A percentile compares a stretch with the other conserved stretches of the same genome.
phyloP scores from a whole-genome alignment of 495 filamentous ascomycete species.

The Symbiotaphrina buchneri region DNA sequence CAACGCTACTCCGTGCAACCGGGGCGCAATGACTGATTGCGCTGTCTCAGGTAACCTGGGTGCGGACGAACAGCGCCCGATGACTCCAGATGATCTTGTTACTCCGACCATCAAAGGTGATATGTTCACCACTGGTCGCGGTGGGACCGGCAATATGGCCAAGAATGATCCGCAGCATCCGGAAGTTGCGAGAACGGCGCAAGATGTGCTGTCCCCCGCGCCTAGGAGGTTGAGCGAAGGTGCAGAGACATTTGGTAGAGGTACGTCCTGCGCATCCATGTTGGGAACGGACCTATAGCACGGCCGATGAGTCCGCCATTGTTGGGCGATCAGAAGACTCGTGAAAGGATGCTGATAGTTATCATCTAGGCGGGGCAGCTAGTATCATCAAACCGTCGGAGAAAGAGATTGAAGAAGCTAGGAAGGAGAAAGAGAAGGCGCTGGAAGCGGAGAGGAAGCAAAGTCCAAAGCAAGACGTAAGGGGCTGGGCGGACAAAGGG shows the following conservation, averaged over 20 bases:
- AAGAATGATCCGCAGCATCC: slow-evolving; percentile 34
- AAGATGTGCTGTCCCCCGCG: slow-evolving; percentile 50
- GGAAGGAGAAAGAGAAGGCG: slow-evolving; percentile 3
- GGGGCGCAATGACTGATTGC: too few species aligned
- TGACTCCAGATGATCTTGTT: slow-evolving; percentile 35
- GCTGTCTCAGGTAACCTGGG: slow-evolving; percentile 47
- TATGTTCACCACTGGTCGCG: slow-evolving; percentile 64
- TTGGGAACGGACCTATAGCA: too few species aligned
- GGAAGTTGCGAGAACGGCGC: slow-evolving; percentile 49
- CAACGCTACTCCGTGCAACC: too few species aligned
- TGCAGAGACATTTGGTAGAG: too few species aligned
- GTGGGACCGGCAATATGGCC: slow-evolving; percentile 56
- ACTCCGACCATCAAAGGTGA: slow-evolving; percentile 68
- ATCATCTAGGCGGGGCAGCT: slow-evolving; percentile 1
- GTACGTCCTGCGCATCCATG: too few species aligned
- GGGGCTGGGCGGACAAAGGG: slow-evolving; percentile 4
- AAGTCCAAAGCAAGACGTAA: slow-evolving; percentile 1
- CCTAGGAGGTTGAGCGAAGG: neutral
- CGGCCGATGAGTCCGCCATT: too few species aligned
- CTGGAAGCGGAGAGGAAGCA: slow-evolving; percentile 1
- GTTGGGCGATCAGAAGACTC: too few species aligned
- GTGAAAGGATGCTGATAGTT: too few species aligned
- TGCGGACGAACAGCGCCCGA: slow-evolving; percentile 23
- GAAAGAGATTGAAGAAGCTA: slow-evolving; percentile 1
- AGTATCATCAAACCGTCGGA: slow-evolving; percentile 1